These are phyloP conservation scores for Cercospora sp. DNA, from an alignment of 2,329 filamentous ascomycete genomes.

Conservation along the genomic window DNA sequence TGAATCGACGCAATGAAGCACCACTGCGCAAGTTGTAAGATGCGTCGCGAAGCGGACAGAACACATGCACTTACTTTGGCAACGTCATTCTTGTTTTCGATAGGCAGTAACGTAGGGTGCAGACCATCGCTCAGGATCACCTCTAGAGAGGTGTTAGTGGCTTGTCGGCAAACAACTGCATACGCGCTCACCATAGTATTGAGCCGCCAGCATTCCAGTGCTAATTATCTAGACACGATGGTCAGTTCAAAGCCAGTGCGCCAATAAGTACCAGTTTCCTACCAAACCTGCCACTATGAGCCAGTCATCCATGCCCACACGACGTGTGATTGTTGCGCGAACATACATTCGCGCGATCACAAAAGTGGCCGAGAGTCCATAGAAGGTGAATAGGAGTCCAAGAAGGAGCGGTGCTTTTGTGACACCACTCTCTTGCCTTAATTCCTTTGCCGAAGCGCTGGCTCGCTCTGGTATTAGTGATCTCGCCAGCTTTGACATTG, in stretches of 20 bases:
- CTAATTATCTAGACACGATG: neutral
- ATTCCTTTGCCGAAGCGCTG: neutral
- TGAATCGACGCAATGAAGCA: constrained; percentile 11
- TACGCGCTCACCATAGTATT: neutral
- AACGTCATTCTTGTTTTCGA: neutral
- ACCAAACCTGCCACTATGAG: constrained; percentile 17
- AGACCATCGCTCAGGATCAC: neutral
- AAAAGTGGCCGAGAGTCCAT: constrained; percentile 14
- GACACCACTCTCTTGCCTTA: neutral
- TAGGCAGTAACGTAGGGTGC: neutral
- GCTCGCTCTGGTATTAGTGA: neutral
- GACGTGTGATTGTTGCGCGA: neutral
- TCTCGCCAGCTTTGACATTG: neutral
- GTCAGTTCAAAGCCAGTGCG: neutral
- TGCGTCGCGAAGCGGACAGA: too few relatives aligned
- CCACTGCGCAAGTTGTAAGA: neutral
- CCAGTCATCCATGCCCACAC: constrained; percentile 15
- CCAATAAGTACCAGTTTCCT: neutral
- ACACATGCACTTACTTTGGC: neutral
- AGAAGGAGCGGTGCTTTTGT: constrained; percentile 14
- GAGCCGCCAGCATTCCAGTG: neutral
- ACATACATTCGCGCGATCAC: constrained; percentile 10
- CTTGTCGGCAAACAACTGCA: too few relatives aligned
- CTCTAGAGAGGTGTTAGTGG: neutral
- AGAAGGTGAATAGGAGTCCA: constrained; percentile 15